Evolutionary conservation across 2,329 filamentous ascomycete species (phyloP), one percentile per base, ranked within the genome.

Genomic region (Acarospora socialis): DNA sequence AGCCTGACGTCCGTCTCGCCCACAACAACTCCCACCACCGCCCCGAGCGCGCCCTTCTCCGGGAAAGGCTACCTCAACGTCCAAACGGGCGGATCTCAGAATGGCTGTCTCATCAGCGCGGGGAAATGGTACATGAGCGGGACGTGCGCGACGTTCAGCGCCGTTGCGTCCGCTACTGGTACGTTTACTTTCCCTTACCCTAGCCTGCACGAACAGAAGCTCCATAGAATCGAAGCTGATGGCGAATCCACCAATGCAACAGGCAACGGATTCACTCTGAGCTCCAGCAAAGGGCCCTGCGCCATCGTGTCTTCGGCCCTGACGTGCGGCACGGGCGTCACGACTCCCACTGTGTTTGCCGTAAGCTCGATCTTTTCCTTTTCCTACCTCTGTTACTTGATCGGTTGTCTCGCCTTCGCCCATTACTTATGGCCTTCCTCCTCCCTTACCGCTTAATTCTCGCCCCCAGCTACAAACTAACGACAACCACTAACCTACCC

Each of bases 41-140:
- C 43, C 2, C 40, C 46, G 10, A 47, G 49, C 6, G 42, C 36
- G 0, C 59, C 68, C 0, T 73, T 72, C 46, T 54, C 57, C n/a
- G 74, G 74, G 1, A 63, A 56, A 19, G 77, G 77, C 1, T 68
- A 65, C 42, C 50, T 81, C 23, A 65, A 73, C 33, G 72, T 77
- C 3, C 46, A 61, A 16, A 57, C 60, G 3, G 50, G 55, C 12
- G 63, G 66, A 3, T 47, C 46, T n/a, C 48, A 57, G 28, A 62
- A 59, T 5, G 77, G 77, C n/a, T 81, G 75, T 43, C 62, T 81
- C 36, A 81, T 81, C 47, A 66, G 66, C 34, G 60, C 55, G 7
- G 77, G 77, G 0, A 70, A 66, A 0, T 82, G 77, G 77, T 81
- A 77, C 46, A 63, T 65, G 0, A 65, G 61, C 2, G 75, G 76